Conservation (phyloP, 2,329 filamentous ascomycete genomes). For the Ophiostoma australiae region DNA sequence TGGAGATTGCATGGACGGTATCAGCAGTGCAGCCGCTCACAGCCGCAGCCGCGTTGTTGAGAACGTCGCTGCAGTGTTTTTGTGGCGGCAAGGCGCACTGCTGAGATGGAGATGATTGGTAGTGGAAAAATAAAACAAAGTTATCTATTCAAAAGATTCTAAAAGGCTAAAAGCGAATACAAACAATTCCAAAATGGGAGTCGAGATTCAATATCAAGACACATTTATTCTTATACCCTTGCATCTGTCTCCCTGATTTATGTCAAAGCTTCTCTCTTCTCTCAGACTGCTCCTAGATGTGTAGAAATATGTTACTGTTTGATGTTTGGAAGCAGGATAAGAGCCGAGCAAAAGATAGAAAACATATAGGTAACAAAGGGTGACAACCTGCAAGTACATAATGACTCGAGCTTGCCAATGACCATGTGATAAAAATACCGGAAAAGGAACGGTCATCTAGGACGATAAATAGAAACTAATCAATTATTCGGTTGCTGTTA, state of each 20-base stretch:
- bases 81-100: constrained; percentile 20
- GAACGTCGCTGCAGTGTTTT: constrained; percentile 22
- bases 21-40: constrained; percentile 20
- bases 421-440: background rate
- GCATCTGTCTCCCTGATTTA: constrained; percentile 6
- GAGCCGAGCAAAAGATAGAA: background rate
- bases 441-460: background rate
- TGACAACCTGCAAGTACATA: background rate
- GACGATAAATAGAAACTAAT: background rate
- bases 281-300: background rate
- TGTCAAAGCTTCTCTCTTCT: background rate
- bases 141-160: background rate
- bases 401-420: background rate
- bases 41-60: constrained; percentile 24
- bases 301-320: background rate
- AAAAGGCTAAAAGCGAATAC: constrained; percentile 11
- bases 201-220: constrained; percentile 10
- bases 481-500: background rate
- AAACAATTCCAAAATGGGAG: constrained; percentile 9
- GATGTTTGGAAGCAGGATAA: background rate
- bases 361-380: background rate
- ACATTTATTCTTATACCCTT: constrained; percentile 10
- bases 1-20: constrained; percentile 13
- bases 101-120: background rate
- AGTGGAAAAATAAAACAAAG: constrained; percentile 5